Evolutionary conservation across 345 rosid species (phyloP), one percentile per base, ranked within the genome.

Genomic region (Citrus reticulata): DNA sequence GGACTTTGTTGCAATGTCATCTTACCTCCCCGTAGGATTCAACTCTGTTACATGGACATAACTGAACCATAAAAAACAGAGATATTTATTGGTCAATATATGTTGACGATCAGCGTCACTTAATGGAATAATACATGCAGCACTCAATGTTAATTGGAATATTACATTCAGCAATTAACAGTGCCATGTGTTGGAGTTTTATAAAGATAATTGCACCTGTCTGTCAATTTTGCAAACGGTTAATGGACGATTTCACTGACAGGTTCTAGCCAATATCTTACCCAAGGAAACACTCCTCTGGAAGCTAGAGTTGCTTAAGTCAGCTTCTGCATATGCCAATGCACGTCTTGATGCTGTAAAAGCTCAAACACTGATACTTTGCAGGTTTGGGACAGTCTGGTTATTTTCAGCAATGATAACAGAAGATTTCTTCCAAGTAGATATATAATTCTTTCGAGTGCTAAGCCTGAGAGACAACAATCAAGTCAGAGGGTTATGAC

Each of bases 311-410:
- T 37, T 84, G 80, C 64, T 91, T 37, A 87, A 81, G 78, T 79
- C 90, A 83, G 93, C 92, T 82, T 83, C 95, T 63, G 83, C 86
- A 73, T 87, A 80, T 82, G 88, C 89, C 67, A 87, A 85, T 79
- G 85, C 89, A 35, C 88, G 82, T 49, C 90, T 91, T 62, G 57
- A 86, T 73, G 85, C 85, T 71, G 81, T 88, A 81, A 89, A 81
- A 79, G 97, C 95, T 68, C 88, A 93, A 78, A 85, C 84, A 34
- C 84, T 93, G 25, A 66, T 93, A 73, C 92, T 93, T 79, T 80
- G 81, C n/a, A 91, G 97, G 97, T 40, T 57, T 61, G 62, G 49
- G 46, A 29, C 30, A 22, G 37, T 22, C 78, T 17, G 6, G 37
- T 49, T 42, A 79, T 34, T 37, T 73, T 24, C 72, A 7, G 25